phyloP scores from a whole-genome alignment of 306 rosid species.

The Dalbergia cultrata region DNA sequence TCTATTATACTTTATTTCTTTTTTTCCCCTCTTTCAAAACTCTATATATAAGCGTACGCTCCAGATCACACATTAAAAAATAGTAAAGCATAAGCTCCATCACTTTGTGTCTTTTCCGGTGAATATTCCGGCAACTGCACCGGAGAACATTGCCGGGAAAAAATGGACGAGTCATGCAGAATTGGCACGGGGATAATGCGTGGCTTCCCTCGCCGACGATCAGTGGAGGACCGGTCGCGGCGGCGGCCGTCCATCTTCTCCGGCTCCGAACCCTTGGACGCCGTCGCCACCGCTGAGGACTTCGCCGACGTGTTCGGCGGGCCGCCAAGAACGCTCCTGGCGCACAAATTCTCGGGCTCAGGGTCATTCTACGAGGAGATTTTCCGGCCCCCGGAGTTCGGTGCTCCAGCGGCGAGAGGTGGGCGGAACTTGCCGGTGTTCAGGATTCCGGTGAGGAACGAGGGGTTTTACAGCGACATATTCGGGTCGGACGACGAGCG shows the following conservation, averaged over 20 bases:
- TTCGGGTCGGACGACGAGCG: constrained; percentile 81
- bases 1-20: neutral
- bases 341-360: constrained; percentile 55
- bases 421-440: constrained; percentile 72
- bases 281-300: constrained; percentile 60
- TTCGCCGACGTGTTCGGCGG: constrained; percentile 92
- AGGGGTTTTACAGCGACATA: constrained; percentile 71
- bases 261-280: constrained; percentile 40
- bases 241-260: constrained; percentile 47
- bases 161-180: constrained; percentile 76
- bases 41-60: constrained; percentile 41
- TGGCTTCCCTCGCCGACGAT: constrained; percentile 62
- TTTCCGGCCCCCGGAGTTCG: constrained; percentile 58
- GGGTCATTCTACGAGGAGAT: constrained; percentile 65
- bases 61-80: constrained; percentile 22
- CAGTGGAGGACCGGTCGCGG: constrained; percentile 50
- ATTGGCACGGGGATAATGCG: constrained; percentile 60
- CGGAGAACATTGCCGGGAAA: constrained; percentile 31
- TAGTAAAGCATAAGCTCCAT: constrained; percentile 10
- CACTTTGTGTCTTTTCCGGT: constrained; percentile 11
- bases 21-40: constrained; percentile 10
- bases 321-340: constrained; percentile 74
- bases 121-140: constrained; percentile 32
- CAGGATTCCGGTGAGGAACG: constrained; percentile 68
- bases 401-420: constrained; percentile 36